Evolutionary conservation across 2,329 filamentous ascomycete species (phyloP).

Genomic region (Venturia carpophila): DNA sequence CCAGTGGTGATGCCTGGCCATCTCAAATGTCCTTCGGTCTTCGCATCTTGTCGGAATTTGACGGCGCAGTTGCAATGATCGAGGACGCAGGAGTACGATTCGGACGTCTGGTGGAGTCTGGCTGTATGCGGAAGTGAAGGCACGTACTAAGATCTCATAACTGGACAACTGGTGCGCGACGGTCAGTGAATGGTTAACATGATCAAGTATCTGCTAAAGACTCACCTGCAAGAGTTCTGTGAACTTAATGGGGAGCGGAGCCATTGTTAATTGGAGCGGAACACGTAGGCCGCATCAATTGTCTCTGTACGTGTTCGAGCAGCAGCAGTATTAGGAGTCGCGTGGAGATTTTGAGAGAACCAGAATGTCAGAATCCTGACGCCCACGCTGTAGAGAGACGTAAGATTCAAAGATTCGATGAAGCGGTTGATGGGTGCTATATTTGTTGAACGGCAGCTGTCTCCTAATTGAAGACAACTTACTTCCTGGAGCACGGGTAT

Average conservation of each 20-base stretch:
- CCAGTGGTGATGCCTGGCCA: conserved; percentile 13
- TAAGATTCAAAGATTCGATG: not conserved
- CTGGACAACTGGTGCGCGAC: conserved; percentile 35
- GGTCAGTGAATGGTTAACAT: conserved; percentile 26
- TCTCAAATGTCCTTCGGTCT: not conserved
- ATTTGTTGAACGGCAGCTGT: not conserved
- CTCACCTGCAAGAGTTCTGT: conserved; percentile 76
- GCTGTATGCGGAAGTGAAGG: conserved; percentile 3
- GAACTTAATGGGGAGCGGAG: conserved; percentile 83
- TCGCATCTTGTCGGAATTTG: not conserved
- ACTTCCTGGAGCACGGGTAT: not conserved
- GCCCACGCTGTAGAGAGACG: conserved; percentile 3
- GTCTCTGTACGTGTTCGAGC: conserved; percentile 8
- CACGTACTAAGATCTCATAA: conserved; percentile 40
- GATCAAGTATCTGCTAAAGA: conserved; percentile 11
- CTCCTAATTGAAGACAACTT: conserved; percentile 7
- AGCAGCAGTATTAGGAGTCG: conserved; percentile 9
- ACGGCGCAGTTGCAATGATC: not conserved
- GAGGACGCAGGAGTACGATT: not conserved
- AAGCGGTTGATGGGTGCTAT: conserved; percentile 1
- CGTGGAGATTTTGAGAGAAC: not conserved
- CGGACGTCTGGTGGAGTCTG: not conserved
- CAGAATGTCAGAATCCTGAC: conserved; percentile 1
- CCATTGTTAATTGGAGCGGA: conserved; percentile 38
- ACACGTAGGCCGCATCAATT: conserved; percentile 13